phyloP scores from a whole-genome alignment of 495 filamentous ascomycete genomes.

The Penicillium antarcticum region DNA sequence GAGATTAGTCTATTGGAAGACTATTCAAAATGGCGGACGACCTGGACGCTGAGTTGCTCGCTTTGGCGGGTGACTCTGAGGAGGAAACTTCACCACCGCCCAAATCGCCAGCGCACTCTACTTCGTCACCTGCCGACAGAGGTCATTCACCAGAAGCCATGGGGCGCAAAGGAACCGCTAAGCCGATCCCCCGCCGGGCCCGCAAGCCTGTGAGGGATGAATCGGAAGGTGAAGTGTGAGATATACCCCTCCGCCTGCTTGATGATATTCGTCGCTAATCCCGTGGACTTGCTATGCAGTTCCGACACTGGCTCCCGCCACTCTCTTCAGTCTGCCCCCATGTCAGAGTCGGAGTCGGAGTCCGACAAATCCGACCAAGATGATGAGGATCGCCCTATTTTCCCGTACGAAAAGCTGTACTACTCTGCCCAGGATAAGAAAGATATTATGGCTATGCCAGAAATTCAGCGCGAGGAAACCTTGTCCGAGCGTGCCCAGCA shows the following conservation, averaged over 20 bases:
- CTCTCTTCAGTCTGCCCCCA: slow-evolving; percentile 78
- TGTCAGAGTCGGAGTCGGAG: slow-evolving; percentile 73
- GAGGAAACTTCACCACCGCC: slow-evolving; percentile 48
- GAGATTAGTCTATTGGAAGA: neutral
- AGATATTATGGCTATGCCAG: slow-evolving; percentile 80
- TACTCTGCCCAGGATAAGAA: slow-evolving; percentile 73
- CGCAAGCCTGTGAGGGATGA: slow-evolving; percentile 52
- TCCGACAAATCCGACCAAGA: slow-evolving; percentile 46
- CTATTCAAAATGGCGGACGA: slow-evolving; percentile 56
- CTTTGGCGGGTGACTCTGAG: slow-evolving; percentile 71
- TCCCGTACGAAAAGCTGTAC: slow-evolving; percentile 87
- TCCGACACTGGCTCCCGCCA: slow-evolving; percentile 64
- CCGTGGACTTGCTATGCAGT: slow-evolving; percentile 33
- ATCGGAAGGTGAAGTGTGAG: slow-evolving; percentile 85
- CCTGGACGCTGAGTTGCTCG: slow-evolving; percentile 84
- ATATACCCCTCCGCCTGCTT: slow-evolving; percentile 13
- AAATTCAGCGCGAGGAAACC: slow-evolving; percentile 84
- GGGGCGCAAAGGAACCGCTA: slow-evolving; percentile 47
- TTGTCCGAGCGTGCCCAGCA: slow-evolving; percentile 84
- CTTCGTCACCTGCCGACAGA: slow-evolving; percentile 32
- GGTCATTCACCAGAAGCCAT: slow-evolving; percentile 32
- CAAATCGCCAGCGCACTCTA: slow-evolving; percentile 35
- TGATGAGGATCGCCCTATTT: slow-evolving; percentile 61
- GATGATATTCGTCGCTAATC: neutral
- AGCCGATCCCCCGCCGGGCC: slow-evolving; percentile 36